Evolutionary conservation across 805 yeast species (phyloP).

Genomic region (Candida qinlingensis): DNA sequence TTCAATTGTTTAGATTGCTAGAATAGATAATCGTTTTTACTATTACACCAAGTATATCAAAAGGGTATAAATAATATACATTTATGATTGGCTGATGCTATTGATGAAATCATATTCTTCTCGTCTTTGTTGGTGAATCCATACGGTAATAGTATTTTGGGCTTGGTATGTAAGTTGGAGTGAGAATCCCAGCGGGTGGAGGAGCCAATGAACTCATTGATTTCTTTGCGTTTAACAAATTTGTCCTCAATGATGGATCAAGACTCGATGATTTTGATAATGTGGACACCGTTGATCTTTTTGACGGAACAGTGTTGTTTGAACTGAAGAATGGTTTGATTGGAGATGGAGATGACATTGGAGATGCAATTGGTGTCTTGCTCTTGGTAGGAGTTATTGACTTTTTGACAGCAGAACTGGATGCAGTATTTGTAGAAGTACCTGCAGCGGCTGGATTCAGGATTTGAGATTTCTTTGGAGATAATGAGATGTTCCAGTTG

Average conservation of each 20-base stretch:
- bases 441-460: not conserved
- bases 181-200: conserved; percentile 1
- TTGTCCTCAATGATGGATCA: not conserved
- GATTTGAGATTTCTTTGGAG: conserved; percentile 10
- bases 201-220: not conserved
- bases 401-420: not conserved
- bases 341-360: conserved; percentile 23
- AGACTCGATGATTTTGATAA: not conserved
- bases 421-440: not conserved
- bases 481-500: conserved; percentile 9
- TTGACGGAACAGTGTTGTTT: conserved; percentile 12
- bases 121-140: conserved; percentile 28
- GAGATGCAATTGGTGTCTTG: conserved; percentile 25
- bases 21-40: too few species aligned
- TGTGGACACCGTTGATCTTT: conserved; percentile 4
- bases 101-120: conserved; percentile 15
- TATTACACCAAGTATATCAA: too few species aligned
- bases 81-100: too few species aligned
- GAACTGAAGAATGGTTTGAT: conserved; percentile 15
- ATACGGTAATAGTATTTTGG: conserved; percentile 27
- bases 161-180: conserved; percentile 27
- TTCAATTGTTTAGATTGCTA: too few species aligned
- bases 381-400: conserved; percentile 10
- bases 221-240: not conserved
- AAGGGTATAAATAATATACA: too few species aligned